Evolutionary conservation across 495 filamentous ascomycete species (phyloP), one percentile per base, ranked within the genome.

Genomic region (Haplographium delicatum): DNA sequence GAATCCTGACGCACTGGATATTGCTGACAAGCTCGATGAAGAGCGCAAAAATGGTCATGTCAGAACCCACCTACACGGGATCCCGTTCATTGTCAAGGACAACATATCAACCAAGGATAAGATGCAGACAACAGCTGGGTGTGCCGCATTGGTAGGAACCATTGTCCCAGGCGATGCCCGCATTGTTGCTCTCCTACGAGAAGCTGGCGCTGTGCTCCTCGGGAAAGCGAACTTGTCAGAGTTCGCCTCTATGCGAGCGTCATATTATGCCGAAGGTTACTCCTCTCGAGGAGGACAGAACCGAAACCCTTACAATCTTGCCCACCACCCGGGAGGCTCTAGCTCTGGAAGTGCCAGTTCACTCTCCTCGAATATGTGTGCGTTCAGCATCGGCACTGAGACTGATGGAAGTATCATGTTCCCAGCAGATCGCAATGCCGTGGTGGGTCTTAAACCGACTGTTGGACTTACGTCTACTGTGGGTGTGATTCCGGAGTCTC

Each of bases 21-120:
- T 69, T 27, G 80, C 80, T 1, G 53, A 48, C 10, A 56, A 61
- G 16, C 63, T 79, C 7, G 79, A 82, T 59, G 54, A 55, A 6
- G 71, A 80, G 54, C 66, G 79, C 34, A 62, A 61, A 16, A 65
- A 60, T 62, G 75, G 76, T 4, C 3, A 19, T 3, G 7, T 39
- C 11, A 64, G 67, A 35, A 71, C 72, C 8, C 73, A 72, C 4
- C 66, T 84, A 3, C 80, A 86, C 62, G 83, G 83, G 11, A 71
- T 86, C 25, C 82, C 83, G 0, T 74, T 85, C 34, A 58, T 85
- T 11, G 71, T 85, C 65, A 85, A 86, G 65, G 75, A 82, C 61
- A 88, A 84, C 68, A 85, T 86, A 47, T 83, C 78, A 20, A 84
- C 78, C 5, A 72, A 70, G 37, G 84, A 86, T 50, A 68, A 72